Conservation (phyloP, 176 grass and related monocot species). For the Alopecurus myosuroides region DNA sequence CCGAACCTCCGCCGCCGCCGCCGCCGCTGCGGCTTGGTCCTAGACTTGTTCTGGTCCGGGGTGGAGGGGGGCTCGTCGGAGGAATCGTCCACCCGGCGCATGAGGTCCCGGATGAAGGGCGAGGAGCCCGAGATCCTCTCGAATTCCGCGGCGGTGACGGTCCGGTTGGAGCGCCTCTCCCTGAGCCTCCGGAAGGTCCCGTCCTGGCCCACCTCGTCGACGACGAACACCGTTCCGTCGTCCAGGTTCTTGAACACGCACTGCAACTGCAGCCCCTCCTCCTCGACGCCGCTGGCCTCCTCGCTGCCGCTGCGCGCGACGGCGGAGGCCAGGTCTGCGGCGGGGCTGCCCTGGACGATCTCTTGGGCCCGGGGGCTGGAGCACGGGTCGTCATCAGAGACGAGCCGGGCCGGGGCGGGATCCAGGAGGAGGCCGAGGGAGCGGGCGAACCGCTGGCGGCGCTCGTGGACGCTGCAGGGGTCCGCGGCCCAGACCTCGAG, state of each 20-base stretch:
- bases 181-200: constrained; percentile 56
- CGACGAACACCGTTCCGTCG: constrained; percentile 63
- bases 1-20: constrained; percentile 29
- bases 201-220: constrained; percentile 58
- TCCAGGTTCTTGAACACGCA: constrained; percentile 77
- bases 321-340: neutral
- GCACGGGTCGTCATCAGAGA: neutral
- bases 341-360: constrained; percentile 13
- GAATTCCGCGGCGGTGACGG: constrained; percentile 51
- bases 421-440: constrained; percentile 50
- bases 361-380: constrained; percentile 20
- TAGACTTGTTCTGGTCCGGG: too few relatives aligned
- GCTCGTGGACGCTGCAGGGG: constrained; percentile 48
- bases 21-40: too few relatives aligned
- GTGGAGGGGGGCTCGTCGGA: constrained; percentile 18
- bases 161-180: constrained; percentile 55
- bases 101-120: constrained; percentile 59
- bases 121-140: constrained; percentile 56
- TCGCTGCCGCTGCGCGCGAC: neutral
- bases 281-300: constrained; percentile 13
- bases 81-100: constrained; percentile 57
- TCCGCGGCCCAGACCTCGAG: constrained; percentile 57
- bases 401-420: neutral
- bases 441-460: constrained; percentile 50
- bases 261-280: constrained; percentile 26